Evolutionary conservation across 2,329 filamentous ascomycete species (phyloP).

Genomic region (Penicillium sp.): DNA sequence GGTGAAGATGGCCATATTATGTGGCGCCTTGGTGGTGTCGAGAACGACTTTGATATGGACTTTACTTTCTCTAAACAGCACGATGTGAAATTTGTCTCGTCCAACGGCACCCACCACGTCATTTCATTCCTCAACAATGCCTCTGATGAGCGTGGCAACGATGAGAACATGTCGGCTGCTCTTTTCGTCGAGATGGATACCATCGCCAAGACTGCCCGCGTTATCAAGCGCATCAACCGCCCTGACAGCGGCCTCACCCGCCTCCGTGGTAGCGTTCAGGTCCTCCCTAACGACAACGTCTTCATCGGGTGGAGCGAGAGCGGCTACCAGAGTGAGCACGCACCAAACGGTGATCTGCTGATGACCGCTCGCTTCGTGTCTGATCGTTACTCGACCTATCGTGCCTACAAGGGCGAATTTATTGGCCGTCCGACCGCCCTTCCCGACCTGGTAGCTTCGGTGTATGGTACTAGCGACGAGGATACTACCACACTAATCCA

Average conservation of each 20-base stretch:
- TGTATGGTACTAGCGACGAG: conserved; percentile 32
- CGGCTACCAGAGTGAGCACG: conserved; percentile 43
- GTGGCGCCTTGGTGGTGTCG: conserved; percentile 45
- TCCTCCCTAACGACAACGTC: conserved; percentile 42
- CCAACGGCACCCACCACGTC: conserved; percentile 34
- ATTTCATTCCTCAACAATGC: conserved; percentile 44
- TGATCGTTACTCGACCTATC: conserved; percentile 44
- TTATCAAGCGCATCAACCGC: conserved; percentile 37
- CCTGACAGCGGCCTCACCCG: conserved; percentile 41
- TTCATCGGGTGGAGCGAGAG: conserved; percentile 44
- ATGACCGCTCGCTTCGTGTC: conserved; percentile 44
- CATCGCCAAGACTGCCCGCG: conserved; percentile 34
- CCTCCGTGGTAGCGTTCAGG: conserved; percentile 42
- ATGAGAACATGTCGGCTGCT: conserved; percentile 37
- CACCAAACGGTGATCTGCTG: conserved; percentile 38
- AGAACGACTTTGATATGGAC: conserved; percentile 37
- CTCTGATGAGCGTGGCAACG: conserved; percentile 35
- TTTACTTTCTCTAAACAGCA: conserved; percentile 46
- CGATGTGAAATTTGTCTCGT: conserved; percentile 40
- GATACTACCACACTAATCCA: conserved; percentile 29
- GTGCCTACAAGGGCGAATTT: conserved; percentile 46
- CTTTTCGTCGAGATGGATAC: conserved; percentile 40
- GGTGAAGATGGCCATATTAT: conserved; percentile 42
- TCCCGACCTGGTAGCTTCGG: conserved; percentile 39
- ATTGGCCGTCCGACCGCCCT: conserved; percentile 38